A percentile compares a stretch with the other conserved stretches of the same genome.
Evolutionary conservation across 1,139 yeast genomes (phyloP).

Genomic region (Arxiozyma heterogenica): DNA sequence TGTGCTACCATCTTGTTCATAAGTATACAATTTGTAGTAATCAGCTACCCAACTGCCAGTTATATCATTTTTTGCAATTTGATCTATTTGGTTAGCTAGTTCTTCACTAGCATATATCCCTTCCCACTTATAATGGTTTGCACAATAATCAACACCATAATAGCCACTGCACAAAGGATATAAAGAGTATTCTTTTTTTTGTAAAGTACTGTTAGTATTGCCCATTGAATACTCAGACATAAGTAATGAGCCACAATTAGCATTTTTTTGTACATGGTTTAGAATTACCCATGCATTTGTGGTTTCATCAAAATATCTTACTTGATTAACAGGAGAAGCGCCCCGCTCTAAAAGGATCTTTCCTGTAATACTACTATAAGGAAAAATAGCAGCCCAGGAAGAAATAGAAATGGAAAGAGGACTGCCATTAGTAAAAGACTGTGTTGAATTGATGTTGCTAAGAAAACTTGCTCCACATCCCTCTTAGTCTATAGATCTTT

Average conservation of each 20-base stretch:
- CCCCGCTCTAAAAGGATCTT: too few relatives aligned
- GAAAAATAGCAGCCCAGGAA: conserved; percentile 1
- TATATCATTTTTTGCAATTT: background rate
- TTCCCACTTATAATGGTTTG: conserved; percentile 2
- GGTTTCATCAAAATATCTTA: too few relatives aligned
- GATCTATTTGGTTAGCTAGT: background rate
- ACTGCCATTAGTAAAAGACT: background rate
- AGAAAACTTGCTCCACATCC: background rate
- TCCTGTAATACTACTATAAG: background rate
- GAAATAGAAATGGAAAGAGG: background rate
- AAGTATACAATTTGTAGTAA: conserved; percentile 1
- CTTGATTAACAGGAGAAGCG: too few relatives aligned
- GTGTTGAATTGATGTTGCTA: background rate
- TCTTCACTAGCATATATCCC: conserved; percentile 2
- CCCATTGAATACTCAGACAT: too few relatives aligned
- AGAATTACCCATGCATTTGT: too few relatives aligned
- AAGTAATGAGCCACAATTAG: too few relatives aligned
- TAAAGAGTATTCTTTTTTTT: too few relatives aligned
- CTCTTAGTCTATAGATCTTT: background rate
- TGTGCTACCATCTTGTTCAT: background rate
- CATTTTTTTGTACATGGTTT: too few relatives aligned
- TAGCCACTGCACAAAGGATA: conserved; percentile 1
- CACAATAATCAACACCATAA: background rate
- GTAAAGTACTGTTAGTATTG: too few relatives aligned
- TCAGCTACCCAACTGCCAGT: background rate